Conservation (phyloP, 148 eudicot species). For the Nepenthes gracilis region DNA sequence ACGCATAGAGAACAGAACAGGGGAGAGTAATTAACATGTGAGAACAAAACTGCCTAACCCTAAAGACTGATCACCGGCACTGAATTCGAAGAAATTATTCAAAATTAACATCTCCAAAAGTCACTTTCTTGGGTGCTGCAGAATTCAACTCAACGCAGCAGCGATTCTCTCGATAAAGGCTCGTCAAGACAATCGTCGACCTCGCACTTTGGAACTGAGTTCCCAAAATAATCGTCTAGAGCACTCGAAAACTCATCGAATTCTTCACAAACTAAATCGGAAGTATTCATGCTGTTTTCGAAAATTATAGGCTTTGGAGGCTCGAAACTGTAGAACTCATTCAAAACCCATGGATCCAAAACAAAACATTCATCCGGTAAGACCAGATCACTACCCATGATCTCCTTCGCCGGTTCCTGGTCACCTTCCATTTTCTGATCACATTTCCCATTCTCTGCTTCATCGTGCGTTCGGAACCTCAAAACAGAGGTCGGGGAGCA, state of each 20-base stretch:
- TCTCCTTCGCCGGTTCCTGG: constrained; percentile 9
- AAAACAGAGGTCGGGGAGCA: constrained; percentile 60
- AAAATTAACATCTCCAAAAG: background rate
- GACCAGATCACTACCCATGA: background rate
- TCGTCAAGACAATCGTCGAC: constrained; percentile 1
- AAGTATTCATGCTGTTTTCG: constrained; percentile 6
- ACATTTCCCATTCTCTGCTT: constrained; percentile 2
- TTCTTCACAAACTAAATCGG: background rate
- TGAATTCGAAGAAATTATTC: background rate
- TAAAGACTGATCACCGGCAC: background rate
- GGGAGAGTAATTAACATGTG: background rate
- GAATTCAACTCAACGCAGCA: background rate
- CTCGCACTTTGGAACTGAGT: background rate
- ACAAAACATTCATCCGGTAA: constrained; percentile 10
- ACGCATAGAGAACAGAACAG: background rate
- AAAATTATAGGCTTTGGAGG: constrained; percentile 18
- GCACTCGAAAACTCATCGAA: background rate
- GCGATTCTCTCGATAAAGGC: background rate
- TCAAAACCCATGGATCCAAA: constrained; percentile 20
- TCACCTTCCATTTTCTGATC: background rate
- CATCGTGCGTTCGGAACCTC: constrained; percentile 12
- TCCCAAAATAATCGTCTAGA: background rate
- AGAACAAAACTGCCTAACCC: background rate
- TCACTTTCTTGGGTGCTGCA: background rate
- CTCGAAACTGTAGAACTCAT: constrained; percentile 14